Evolutionary conservation across 177 flowering plant species (phyloP).

Genomic region (Vitis hybrid): DNA sequence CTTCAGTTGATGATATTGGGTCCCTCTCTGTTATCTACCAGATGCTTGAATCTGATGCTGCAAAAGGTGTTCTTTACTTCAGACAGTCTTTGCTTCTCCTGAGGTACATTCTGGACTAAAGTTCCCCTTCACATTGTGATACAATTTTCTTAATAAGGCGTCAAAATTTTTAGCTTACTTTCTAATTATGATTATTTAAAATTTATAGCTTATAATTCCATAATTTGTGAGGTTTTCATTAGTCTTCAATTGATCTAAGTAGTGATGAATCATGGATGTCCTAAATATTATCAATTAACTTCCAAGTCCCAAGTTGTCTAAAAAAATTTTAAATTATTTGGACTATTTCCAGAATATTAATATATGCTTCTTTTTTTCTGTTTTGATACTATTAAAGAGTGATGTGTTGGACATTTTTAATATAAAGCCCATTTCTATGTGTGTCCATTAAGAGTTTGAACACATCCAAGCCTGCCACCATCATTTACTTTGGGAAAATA

Average conservation of each 20-base stretch:
- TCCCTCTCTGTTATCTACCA: conserved; percentile 95
- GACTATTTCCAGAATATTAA: neutral
- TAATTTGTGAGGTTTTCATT: too few relatives aligned
- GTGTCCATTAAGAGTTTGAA: neutral
- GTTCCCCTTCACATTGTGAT: neutral
- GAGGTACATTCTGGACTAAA: conserved; percentile 46
- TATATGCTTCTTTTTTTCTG: neutral
- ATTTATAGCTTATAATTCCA: neutral
- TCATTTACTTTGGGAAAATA: too few relatives aligned
- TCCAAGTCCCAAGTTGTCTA: too few relatives aligned
- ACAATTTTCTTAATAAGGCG: too few relatives aligned
- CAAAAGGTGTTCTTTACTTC: conserved; percentile 92
- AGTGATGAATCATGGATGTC: too few relatives aligned
- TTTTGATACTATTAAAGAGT: neutral
- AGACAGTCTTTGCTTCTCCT: conserved; percentile 98
- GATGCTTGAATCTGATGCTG: conserved; percentile 98
- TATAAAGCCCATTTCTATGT: neutral
- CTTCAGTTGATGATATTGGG: conserved; percentile 97
- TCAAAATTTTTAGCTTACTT: neutral
- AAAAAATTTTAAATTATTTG: too few relatives aligned
- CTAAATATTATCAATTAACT: too few relatives aligned
- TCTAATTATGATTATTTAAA: neutral
- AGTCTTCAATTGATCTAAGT: too few relatives aligned
- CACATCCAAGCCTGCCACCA: too few relatives aligned
- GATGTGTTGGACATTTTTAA: neutral